Evolutionary conservation across 352 stramenopile genomes (phyloP), one percentile per base, ranked within the genome.

Genomic region (Globisporangium spinosum): DNA sequence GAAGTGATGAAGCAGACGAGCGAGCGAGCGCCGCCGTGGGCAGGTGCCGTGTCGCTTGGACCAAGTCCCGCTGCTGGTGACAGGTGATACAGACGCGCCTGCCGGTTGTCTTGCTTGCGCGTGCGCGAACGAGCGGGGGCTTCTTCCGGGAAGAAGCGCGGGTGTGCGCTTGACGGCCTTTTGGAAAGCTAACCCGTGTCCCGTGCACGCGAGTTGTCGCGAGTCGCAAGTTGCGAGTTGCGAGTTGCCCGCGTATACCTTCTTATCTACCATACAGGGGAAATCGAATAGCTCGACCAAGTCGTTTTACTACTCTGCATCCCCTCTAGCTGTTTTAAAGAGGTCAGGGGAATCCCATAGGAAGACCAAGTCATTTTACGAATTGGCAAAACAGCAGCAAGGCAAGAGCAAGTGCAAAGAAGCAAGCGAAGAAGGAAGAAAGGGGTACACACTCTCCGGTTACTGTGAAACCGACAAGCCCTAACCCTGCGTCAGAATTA

Each of bases 1-100:
- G n/a, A 62, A 40, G 51, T 57, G 62, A 43, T 57, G 62, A 43
- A 61, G n/a, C 29, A 34, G 34, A 49, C 13, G 62, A 38, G n/a
- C 13, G 62, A 43, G 38, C 22, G 32, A 22, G 3, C 23, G 10
- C 57, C n/a, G 29, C 25, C 29, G 29, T 32, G 10, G 0, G 12
- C 35, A 43, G 35, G 15, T 32, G 29, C 7, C 29, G 35, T 45
- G 38, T 45, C 38, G 38, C 38, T 35, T 51, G 49, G 22, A 40
- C 40, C 27, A 23, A 45, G 61, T 59, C 53, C 53, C 63, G 38
- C 54, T 9, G 32, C 29, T 58, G 58, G 1, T 43, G 35, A 29
- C 49, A 53, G 53, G 1, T 58, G 61, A 29, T 34, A 60, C 29
- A 40, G 9, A 58, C 20, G 10, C 35, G 53, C 51, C 12, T 53